phyloP scores from a whole-genome alignment of 371 early-diverging fungal species.

The Rhizoclosmatium hyalinum region DNA sequence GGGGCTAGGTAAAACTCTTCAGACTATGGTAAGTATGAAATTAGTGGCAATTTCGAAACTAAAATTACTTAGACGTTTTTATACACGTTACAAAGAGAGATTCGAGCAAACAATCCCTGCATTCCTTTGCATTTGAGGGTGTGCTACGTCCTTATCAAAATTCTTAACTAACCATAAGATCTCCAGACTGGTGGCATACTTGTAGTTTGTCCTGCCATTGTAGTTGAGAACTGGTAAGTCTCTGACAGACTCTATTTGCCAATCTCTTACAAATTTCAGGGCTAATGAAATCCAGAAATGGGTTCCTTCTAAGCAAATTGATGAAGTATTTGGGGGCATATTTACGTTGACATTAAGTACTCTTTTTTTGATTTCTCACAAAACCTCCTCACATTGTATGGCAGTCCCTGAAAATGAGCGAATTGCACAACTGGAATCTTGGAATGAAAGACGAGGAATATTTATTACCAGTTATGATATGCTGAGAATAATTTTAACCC shows the following conservation, averaged over 20 bases:
- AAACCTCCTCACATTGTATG: not conserved
- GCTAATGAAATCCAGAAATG: slow-evolving; percentile 72
- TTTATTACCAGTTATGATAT: slow-evolving; percentile 71
- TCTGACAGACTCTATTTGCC: no score
- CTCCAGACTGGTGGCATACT: slow-evolving; percentile 69
- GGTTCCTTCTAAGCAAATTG: slow-evolving; percentile 51
- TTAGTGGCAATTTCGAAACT: not conserved
- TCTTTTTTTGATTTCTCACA: not conserved
- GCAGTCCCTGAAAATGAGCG: slow-evolving; percentile 17
- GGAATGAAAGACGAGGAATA: slow-evolving; percentile 70
- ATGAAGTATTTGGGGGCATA: slow-evolving; percentile 35
- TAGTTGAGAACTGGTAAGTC: slow-evolving; percentile 71
- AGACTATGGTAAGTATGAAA: slow-evolving; percentile 60
- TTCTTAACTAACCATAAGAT: not conserved
- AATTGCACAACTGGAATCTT: slow-evolving; percentile 46
- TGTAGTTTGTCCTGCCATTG: slow-evolving; percentile 79
- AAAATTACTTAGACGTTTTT: slow-evolving; percentile 55
- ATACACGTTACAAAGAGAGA: slow-evolving; percentile 66
- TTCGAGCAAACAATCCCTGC: slow-evolving; percentile 44
- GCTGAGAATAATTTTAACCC: slow-evolving; percentile 52
- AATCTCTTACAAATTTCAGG: slow-evolving; percentile 35
- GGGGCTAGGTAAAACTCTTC: slow-evolving; percentile 90
- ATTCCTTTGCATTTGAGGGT: slow-evolving; percentile 57
- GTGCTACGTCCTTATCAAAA: not conserved
- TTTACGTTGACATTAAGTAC: not conserved